Evolutionary conservation across 2,329 filamentous ascomycete species (phyloP), one percentile per base, ranked within the genome.

Genomic region (Alternaria angustiovoidea): DNA sequence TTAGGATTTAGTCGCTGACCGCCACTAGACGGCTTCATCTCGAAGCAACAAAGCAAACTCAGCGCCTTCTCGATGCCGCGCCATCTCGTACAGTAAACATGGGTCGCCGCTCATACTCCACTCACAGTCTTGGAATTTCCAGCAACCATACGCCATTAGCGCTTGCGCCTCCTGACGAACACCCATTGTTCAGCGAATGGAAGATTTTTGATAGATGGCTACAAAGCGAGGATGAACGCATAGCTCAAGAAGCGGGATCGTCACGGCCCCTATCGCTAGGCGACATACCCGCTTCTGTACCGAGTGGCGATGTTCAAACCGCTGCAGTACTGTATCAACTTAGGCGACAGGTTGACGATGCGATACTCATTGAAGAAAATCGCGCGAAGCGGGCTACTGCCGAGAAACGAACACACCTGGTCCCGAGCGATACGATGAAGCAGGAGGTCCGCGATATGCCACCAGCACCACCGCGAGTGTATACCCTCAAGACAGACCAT

Each of bases 181-280:
- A 75, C 38, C 68, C 71, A 18, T 49, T 75, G 9, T 75, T 71
- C 52, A 71, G 67, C 51, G 74, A 75, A 43, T 76, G 72, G 71
- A 63, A 64, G 8, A 64, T 74, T 2, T 75, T 75, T 54, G 69
- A 69, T 51, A 66, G 69, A 5, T 72, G 68, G 67, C 44, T 75
- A 14, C 71, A 69, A 52, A 67, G 55, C 16, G 70, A 74, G 54
- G 71, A 75, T 38, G 70, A 75, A 9, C 68, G 71, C 38, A 54
- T 72, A 8, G 68, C 62, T 16, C 56, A 62, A 42, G 68, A 75
- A 52, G 61, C 61, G 26, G 61, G 62, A 14, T 55, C 65, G 20
- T 28, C 58, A 2, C 61, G 66, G 26, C 71, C 69, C 1, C 44
- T 68, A n/a, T 72, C 73, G 9, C 46, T 68, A 11, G 73, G 71